phyloP scores from a whole-genome alignment of 2,329 filamentous ascomycete species.

The Claviceps sp. region DNA sequence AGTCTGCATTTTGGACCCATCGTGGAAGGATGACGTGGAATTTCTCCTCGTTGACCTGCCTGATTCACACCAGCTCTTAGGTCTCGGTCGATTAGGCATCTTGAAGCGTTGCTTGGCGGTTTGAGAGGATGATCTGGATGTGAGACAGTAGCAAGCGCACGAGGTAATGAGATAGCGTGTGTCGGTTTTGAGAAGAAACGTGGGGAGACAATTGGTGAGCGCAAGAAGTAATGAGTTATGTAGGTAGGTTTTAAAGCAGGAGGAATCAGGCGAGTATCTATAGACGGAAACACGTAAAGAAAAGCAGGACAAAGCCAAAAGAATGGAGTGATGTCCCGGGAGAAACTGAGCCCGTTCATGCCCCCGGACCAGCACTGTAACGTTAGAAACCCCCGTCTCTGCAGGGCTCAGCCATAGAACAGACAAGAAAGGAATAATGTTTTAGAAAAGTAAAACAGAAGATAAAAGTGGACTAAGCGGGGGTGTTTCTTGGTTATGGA shows the following conservation, averaged over 20 bases:
- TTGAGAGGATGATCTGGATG: background rate
- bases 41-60: conserved; percentile 2
- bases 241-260: background rate
- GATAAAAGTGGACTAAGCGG: background rate
- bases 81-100: background rate
- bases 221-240: background rate
- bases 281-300: background rate
- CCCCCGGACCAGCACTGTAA: background rate
- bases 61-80: conserved; percentile 4
- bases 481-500: background rate
- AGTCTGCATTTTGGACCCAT: background rate
- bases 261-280: background rate
- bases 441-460: background rate
- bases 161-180: too few species aligned
- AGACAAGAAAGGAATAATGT: background rate
- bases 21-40: background rate
- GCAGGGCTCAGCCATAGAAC: conserved; percentile 1
- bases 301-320: background rate
- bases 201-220: background rate
- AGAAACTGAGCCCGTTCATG: background rate
- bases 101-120: background rate
- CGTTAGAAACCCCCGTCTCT: background rate
- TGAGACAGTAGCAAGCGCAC: background rate
- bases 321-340: background rate
- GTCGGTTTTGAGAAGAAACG: too few species aligned